phyloP scores from a whole-genome alignment of 2,329 filamentous ascomycete species.

The Alternaria sp. region DNA sequence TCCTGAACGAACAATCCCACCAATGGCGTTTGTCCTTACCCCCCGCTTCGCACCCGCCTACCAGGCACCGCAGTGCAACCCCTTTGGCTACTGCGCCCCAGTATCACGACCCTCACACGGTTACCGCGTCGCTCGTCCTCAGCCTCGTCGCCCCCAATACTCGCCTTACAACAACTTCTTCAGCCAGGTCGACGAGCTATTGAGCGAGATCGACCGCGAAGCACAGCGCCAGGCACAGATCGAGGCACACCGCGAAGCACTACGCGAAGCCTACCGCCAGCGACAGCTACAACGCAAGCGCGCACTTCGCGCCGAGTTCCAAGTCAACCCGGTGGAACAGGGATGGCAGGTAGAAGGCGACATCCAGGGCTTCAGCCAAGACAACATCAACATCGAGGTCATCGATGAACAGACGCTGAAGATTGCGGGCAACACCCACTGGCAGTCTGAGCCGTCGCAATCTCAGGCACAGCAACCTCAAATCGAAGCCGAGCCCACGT shows the following conservation, averaged over 20 bases:
- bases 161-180: constrained; percentile 45
- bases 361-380: constrained; percentile 43
- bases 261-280: constrained; percentile 28
- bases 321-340: constrained; percentile 39
- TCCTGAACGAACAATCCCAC: constrained; percentile 10
- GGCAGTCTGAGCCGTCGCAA: constrained; percentile 26
- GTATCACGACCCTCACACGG: constrained; percentile 28
- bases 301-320: constrained; percentile 41
- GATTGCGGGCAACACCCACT: constrained; percentile 42
- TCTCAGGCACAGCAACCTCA: constrained; percentile 16
- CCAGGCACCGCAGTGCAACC: constrained; percentile 38
- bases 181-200: constrained; percentile 42
- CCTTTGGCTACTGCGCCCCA: constrained; percentile 38
- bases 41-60: constrained; percentile 45
- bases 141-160: constrained; percentile 29
- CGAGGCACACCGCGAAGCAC: constrained; percentile 40
- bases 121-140: constrained; percentile 26
- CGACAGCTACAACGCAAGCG: constrained; percentile 42
- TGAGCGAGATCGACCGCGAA: constrained; percentile 44
- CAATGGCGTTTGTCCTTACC: constrained; percentile 48
- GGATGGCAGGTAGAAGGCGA: constrained; percentile 46
- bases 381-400: constrained; percentile 48
- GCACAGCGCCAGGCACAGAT: constrained; percentile 30
- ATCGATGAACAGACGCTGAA: constrained; percentile 46
- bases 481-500: constrained; percentile 16